Evolutionary conservation across 371 early-diverging fungal genomes (phyloP), one percentile per base, ranked within the genome.

Genomic region (Sporodiniella umbellata): DNA sequence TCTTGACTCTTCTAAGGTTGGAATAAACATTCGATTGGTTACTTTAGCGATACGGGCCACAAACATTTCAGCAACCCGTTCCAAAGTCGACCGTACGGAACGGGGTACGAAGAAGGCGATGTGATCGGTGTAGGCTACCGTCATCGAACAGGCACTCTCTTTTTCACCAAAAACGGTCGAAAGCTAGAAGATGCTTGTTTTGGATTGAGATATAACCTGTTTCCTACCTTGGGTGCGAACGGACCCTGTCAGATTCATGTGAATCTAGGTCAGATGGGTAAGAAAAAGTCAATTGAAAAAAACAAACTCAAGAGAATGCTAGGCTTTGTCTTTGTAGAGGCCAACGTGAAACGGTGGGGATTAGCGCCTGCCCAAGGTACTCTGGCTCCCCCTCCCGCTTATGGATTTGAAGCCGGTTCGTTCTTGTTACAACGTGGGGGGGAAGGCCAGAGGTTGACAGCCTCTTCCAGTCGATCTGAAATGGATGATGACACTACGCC

Each of bases 81-180:
- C 61, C 58, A 65, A 21, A 82, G 84, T 31, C 65, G 68, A 42
- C 66, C 75, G 0, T 81, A 84, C 60, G 88, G 87, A 23, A 67
- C 71, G 42, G 64, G 71, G 8, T 87, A 77, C 52, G 66, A 66
- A 50, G 80, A 82, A 38, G 89, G 88, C 6, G 90, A 89, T 62
- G 86, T 87, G 11, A 78, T 90, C 42, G 90, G 90, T 18, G 80
- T 88, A 17, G 90, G 90, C 7, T 86, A 85, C 63, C 79, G 86
- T 54, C 88, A 85, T 50, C 80, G 82, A 44, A 80, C 84, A 45
- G 89, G 90, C 33, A 78, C 84, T 1, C 62, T 89, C 25, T 89
- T 88, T 63, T 89, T 88, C 45, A 89, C 90, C n/a, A 75, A 81
- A 33, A 89, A 90, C 58, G 90, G 90, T n/a, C 76, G 76, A 33